Percentiles rank a stretch among this genome's conserved stretches.
Conservation (phyloP, 2,329 filamentous ascomycete genomes). For the Cylindrodendrum hubeiense region DNA sequence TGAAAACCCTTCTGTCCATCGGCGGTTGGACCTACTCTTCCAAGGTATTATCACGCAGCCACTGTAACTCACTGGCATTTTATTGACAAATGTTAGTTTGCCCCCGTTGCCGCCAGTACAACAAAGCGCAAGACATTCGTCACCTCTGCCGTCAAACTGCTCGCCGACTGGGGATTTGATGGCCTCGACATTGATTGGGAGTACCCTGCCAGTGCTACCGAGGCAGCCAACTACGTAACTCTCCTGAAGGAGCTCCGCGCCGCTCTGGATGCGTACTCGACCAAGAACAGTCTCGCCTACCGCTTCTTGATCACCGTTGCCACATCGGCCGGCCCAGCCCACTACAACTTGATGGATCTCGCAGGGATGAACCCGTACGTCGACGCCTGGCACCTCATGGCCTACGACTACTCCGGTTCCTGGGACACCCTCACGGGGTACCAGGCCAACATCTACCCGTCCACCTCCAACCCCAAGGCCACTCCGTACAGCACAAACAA, state of each 20-base stretch:
- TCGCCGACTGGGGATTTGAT: constrained; percentile 75
- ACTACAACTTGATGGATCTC: constrained; percentile 65
- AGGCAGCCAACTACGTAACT: constrained; percentile 50
- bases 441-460: constrained; percentile 76
- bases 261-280: constrained; percentile 59
- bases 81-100: too few relatives aligned
- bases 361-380: constrained; percentile 67
- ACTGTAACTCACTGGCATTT: too few relatives aligned
- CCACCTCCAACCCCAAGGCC: constrained; percentile 60
- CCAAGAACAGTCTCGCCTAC: constrained; percentile 53
- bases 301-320: constrained; percentile 66
- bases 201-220: constrained; percentile 55
- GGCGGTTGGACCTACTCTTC: constrained; percentile 83
- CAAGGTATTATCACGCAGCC: too few relatives aligned
- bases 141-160: constrained; percentile 73
- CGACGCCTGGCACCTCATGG: constrained; percentile 74
- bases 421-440: constrained; percentile 76
- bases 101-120: constrained; percentile 70
- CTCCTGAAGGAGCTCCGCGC: constrained; percentile 44
- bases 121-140: constrained; percentile 76
- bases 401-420: constrained; percentile 77
- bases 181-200: constrained; percentile 71
- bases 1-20: constrained; percentile 85
- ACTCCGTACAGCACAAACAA: constrained; percentile 78
- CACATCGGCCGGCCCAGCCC: constrained; percentile 59